Evolutionary conservation across 2,329 filamentous ascomycete genomes (phyloP).

Genomic region (Berkeleyomyces basicola): DNA sequence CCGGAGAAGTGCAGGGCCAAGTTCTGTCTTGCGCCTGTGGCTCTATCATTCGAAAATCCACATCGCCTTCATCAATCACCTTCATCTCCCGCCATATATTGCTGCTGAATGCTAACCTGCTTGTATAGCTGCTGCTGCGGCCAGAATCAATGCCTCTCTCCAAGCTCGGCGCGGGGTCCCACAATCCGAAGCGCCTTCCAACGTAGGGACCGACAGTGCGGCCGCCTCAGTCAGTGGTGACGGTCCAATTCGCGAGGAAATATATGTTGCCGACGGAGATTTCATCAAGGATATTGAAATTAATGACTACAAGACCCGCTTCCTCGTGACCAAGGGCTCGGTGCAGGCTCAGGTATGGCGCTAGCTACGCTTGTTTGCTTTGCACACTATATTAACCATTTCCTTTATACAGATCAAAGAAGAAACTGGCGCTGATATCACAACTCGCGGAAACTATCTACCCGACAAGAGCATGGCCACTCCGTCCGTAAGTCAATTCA

Average conservation of each 20-base stretch:
- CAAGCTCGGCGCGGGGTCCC: conserved; percentile 80
- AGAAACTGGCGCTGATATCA: conserved; percentile 99
- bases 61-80: neutral
- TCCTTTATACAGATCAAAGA: conserved; percentile 72
- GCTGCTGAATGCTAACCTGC: neutral
- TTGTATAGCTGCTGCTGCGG: conserved; percentile 64
- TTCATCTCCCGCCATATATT: neutral
- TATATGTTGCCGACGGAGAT: conserved; percentile 92
- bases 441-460: conserved; percentile 88
- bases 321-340: conserved; percentile 89
- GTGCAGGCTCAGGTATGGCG: conserved; percentile 83
- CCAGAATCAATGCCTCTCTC: conserved; percentile 68
- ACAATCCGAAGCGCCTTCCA: conserved; percentile 76
- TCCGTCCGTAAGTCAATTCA: conserved; percentile 51
- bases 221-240: conserved; percentile 20
- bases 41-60: neutral
- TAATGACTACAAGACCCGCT: conserved; percentile 92
- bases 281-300: conserved; percentile 99
- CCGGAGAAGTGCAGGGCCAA: neutral
- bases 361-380: conserved; percentile 28
- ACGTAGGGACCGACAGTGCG: conserved; percentile 31
- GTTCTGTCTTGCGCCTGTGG: neutral
- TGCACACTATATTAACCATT: neutral
- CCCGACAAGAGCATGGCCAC: conserved; percentile 97
- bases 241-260: conserved; percentile 59